phyloP scores from a whole-genome alignment of 495 filamentous ascomycete species.

The Aspergillus leporis region DNA sequence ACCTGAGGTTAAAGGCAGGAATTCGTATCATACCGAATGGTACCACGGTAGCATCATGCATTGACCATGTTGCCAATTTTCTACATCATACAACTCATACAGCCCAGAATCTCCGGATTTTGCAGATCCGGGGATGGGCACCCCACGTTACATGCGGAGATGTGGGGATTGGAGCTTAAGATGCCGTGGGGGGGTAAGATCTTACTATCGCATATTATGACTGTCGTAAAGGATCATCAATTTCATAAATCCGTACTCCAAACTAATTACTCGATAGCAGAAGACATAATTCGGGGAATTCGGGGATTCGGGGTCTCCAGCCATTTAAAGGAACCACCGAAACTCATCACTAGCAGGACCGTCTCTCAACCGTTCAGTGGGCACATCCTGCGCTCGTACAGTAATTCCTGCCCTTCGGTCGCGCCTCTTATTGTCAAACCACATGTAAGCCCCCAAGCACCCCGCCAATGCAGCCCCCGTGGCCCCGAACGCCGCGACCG shows the following conservation, averaged over 20 bases:
- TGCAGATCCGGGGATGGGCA: neutral
- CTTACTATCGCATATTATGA: neutral
- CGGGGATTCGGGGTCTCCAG: too few species aligned
- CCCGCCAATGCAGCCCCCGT: slow-evolving; percentile 59
- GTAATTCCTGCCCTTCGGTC: slow-evolving; percentile 61
- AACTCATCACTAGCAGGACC: slow-evolving; percentile 66
- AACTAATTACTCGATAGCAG: neutral
- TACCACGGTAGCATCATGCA: neutral
- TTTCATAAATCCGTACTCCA: too few species aligned
- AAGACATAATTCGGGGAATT: neutral
- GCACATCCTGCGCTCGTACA: slow-evolving; percentile 63
- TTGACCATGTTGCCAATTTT: neutral
- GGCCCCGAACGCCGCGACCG: slow-evolving; percentile 72
- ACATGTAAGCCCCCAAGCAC: slow-evolving; percentile 65
- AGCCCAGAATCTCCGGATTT: neutral
- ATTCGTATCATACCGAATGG: neutral
- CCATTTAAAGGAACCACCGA: slow-evolving; percentile 62
- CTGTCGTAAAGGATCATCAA: neutral
- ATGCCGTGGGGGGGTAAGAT: neutral
- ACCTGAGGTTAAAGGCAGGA: too few species aligned
- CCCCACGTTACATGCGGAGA: slow-evolving; percentile 9
- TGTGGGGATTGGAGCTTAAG: neutral
- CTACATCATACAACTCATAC: neutral
- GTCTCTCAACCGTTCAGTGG: slow-evolving; percentile 67
- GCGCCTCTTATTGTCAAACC: slow-evolving; percentile 65